Conservation (phyloP, 2,329 filamentous ascomycete species). For the Paecilomyces niveus region DNA sequence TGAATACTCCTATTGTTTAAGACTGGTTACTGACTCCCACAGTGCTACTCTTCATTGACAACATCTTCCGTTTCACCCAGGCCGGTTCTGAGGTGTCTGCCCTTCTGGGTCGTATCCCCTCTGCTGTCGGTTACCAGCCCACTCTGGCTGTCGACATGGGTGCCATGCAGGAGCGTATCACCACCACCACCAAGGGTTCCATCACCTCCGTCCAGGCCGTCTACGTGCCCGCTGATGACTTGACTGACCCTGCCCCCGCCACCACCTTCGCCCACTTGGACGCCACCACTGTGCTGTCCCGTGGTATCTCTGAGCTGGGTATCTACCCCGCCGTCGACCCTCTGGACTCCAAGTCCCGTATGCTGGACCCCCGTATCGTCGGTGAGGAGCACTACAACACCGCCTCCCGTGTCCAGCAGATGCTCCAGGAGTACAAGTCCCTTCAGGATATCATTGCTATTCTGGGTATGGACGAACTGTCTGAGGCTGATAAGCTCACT, state of each 20-base stretch:
- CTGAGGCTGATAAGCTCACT: conserved; percentile 97
- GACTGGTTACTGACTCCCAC: conserved; percentile 9
- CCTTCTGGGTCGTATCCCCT: conserved; percentile 98
- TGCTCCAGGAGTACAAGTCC: conserved; percentile 99
- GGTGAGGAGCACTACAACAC: conserved; percentile 96
- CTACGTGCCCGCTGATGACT: conserved; percentile 99
- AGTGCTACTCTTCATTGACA: conserved; percentile 99
- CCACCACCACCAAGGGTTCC: conserved; percentile 98
- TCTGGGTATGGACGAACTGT: conserved; percentile 99
- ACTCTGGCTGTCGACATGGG: conserved; percentile 98
- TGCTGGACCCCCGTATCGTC: conserved; percentile 97
- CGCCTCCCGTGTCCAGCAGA: conserved; percentile 94
- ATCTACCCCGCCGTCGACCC: conserved; percentile 99
- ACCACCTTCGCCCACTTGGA: conserved; percentile 99
- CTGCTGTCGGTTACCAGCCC: conserved; percentile 99
- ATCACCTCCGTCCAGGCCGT: conserved; percentile 99
- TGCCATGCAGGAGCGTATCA: conserved; percentile 99
- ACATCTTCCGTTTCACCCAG: conserved; percentile 99
- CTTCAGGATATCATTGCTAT: conserved; percentile 99
- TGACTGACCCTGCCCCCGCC: conserved; percentile 98
- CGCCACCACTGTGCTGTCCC: conserved; percentile 99
- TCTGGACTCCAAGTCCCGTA: conserved; percentile 98
- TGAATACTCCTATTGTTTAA: conserved; percentile 16
- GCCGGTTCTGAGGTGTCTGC: conserved; percentile 99
- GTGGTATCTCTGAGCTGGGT: conserved; percentile 99